These are phyloP conservation scores for Musa schizocarpa DNA, from an alignment of 176 grass and related monocot genomes.

Conservation along the genomic window DNA sequence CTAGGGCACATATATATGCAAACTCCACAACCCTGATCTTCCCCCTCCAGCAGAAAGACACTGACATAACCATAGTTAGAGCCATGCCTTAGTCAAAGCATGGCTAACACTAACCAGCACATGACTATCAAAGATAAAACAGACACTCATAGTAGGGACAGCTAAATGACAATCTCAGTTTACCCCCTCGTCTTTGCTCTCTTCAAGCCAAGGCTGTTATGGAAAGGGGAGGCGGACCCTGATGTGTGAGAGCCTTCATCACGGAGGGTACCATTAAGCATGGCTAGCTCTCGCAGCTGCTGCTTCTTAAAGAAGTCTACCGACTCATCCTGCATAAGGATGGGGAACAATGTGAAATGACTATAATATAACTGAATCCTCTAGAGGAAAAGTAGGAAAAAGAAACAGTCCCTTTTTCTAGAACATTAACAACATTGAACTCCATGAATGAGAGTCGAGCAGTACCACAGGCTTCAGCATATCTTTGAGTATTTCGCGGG, in stretches of 20 bases:
- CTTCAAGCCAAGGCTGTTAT: slow-evolving; percentile 33
- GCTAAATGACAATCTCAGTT: background rate
- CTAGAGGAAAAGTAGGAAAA: background rate
- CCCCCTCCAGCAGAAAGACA: slow-evolving; percentile 7
- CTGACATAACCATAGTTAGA: slow-evolving; percentile 1
- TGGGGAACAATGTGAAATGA: background rate
- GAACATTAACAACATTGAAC: background rate
- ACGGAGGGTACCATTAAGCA: slow-evolving; percentile 33
- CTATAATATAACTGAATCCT: background rate
- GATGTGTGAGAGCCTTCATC: slow-evolving; percentile 26
- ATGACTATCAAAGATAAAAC: background rate
- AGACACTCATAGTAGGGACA: background rate
- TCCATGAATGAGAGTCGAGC: background rate
- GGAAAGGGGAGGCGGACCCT: slow-evolving; percentile 33
- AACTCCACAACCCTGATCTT: background rate
- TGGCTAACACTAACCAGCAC: background rate
- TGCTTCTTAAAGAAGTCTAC: slow-evolving; percentile 40
- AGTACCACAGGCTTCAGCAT: slow-evolving; percentile 40
- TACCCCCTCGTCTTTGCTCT: slow-evolving; percentile 35
- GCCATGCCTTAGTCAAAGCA: background rate
- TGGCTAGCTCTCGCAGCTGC: slow-evolving; percentile 39
- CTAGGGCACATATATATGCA: background rate
- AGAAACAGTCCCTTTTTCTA: background rate
- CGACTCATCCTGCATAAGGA: slow-evolving; percentile 24
- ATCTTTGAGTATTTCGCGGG: slow-evolving; percentile 26